A percentile compares a stretch with the other conserved stretches of the same genome.
Evolutionary conservation across 169 alveolate genomes (phyloP).

Genomic region (Perkinsus olseni): DNA sequence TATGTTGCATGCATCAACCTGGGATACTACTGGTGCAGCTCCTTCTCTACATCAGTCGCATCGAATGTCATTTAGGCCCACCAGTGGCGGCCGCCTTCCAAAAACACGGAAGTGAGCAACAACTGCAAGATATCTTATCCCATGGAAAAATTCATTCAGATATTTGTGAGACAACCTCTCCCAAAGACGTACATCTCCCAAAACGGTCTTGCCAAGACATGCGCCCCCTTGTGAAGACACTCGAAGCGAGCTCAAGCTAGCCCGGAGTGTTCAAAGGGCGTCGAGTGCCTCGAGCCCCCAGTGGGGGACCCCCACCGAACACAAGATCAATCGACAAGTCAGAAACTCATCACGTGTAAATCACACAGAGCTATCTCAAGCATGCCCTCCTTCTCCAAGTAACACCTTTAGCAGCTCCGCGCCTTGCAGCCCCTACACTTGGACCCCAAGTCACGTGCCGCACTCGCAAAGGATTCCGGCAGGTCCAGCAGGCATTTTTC

Average conservation of each 20-base stretch:
- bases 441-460: not conserved
- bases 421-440: not conserved
- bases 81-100: not conserved
- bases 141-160: no score
- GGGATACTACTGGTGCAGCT: not conserved
- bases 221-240: no score
- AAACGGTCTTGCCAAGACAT: no score
- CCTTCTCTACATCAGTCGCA: not conserved
- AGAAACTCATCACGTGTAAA: not conserved
- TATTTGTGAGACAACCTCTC: no score
- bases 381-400: not conserved
- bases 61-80: not conserved
- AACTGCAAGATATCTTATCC: not conserved
- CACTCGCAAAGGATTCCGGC: not conserved
- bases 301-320: no score
- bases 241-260: no score
- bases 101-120: no score
- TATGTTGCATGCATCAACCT: not conserved
- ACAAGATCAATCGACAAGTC: no score
- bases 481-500: not conserved
- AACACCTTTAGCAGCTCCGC: not conserved
- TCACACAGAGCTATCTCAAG: not conserved
- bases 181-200: no score
- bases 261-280: no score
- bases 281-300: no score